phyloP scores from a whole-genome alignment of 352 stramenopile genomes.

The Pythium dissotocum region DNA sequence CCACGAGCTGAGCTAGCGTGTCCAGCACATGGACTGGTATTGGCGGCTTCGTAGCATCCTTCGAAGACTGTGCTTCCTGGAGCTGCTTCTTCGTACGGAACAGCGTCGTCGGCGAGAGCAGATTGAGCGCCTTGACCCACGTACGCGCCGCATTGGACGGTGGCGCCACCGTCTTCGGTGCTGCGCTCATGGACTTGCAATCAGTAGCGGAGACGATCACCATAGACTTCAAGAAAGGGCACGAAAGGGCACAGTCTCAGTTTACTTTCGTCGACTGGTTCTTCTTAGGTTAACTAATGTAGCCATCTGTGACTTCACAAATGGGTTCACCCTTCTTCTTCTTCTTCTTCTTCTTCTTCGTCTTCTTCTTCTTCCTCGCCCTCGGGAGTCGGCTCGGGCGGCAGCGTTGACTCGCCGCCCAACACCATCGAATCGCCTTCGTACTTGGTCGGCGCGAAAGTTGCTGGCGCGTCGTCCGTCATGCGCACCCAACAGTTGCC shows the following conservation, averaged over 20 bases:
- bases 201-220: background rate
- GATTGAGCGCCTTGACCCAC: slow-evolving; percentile 19
- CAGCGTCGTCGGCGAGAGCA: slow-evolving; percentile 22
- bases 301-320: slow-evolving; percentile 1
- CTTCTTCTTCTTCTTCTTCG: background rate
- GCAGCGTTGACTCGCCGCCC: background rate
- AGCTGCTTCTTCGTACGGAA: slow-evolving; percentile 14
- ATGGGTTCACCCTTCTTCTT: background rate
- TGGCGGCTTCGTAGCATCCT: slow-evolving; percentile 1
- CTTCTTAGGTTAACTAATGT: slow-evolving; percentile 2
- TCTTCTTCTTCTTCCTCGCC: background rate
- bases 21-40: slow-evolving; percentile 41
- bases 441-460: background rate
- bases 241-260: background rate
- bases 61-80: background rate
- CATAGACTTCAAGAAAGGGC: background rate
- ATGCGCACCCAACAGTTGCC: slow-evolving; percentile 38
- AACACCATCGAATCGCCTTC: background rate
- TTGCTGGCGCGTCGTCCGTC: background rate
- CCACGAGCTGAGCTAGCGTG: slow-evolving; percentile 39
- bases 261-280: background rate
- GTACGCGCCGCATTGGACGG: slow-evolving; percentile 13
- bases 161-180: slow-evolving; percentile 9
- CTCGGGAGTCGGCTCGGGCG: background rate
- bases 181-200: slow-evolving; percentile 5